phyloP scores from a whole-genome alignment of 108 stramenopile species.

The Epithemia pelagica region DNA sequence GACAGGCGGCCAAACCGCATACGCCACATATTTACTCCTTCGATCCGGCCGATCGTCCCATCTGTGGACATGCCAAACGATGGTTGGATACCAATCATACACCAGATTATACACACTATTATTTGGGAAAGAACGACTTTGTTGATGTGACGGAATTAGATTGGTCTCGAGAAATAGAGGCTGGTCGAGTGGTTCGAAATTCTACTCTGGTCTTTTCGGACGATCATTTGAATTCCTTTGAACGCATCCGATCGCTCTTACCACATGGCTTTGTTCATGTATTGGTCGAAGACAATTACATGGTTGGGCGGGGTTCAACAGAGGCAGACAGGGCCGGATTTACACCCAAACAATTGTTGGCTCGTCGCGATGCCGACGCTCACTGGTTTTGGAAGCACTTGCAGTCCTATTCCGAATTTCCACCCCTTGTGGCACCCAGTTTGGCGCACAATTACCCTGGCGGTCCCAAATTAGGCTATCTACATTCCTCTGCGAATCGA shows the following conservation, averaged over 20 bases:
- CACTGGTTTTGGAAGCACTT: conserved; percentile 2
- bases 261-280: not conserved
- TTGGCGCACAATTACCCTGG: conserved; percentile 6
- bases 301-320: not conserved
- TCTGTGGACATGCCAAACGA: not conserved
- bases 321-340: conserved; percentile 9
- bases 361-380: conserved; percentile 4
- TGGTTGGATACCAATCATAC: not conserved
- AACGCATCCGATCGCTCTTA: not conserved
- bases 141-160: not conserved
- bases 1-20: not conserved
- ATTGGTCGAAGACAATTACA: not conserved
- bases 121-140: not conserved
- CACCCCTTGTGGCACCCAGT: conserved; percentile 18
- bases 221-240: conserved; percentile 14
- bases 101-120: not conserved
- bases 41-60: not conserved
- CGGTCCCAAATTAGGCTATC: too few species aligned
- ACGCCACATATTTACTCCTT: not conserved
- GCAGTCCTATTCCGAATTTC: conserved; percentile 15
- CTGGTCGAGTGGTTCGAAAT: not conserved
- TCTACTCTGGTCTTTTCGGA: not conserved
- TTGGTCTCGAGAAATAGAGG: not conserved
- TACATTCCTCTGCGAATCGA: too few species aligned
- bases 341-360: conserved; percentile 20